Evolutionary conservation across 2,329 filamentous ascomycete genomes (phyloP).

Genomic region (Penicillium sp.): DNA sequence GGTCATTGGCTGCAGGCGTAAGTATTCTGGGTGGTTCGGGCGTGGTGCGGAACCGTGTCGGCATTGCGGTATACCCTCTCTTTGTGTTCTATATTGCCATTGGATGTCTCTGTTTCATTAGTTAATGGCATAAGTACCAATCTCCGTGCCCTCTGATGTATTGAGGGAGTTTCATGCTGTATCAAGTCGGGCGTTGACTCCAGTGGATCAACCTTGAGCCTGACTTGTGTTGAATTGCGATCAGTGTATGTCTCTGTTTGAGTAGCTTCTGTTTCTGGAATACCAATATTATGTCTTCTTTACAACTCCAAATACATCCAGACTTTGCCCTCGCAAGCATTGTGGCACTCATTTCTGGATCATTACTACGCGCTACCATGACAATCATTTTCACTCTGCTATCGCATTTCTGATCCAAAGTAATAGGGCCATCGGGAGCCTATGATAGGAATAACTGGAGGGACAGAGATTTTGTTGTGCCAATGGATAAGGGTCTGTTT

Average conservation of each 20-base stretch:
- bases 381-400: too few species aligned
- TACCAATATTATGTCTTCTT: background rate
- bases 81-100: conserved; percentile 94
- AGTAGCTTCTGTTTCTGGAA: background rate
- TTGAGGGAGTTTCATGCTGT: background rate
- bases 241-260: conserved; percentile 11
- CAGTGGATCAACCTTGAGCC: background rate
- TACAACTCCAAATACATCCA: background rate
- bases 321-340: too few species aligned
- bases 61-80: conserved; percentile 89
- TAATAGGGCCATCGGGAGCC: too few species aligned
- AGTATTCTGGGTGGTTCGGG: conserved; percentile 95
- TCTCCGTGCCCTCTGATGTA: conserved; percentile 6
- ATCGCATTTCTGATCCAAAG: too few species aligned
- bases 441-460: too few species aligned
- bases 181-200: conserved; percentile 2
- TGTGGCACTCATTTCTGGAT: background rate
- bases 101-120: conserved; percentile 96
- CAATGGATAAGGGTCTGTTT: too few species aligned
- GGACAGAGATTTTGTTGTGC: too few species aligned
- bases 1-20: conserved; percentile 92
- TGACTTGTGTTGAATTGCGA: conserved; percentile 2
- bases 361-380: too few species aligned
- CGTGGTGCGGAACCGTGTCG: conserved; percentile 91
- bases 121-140: conserved; percentile 52